Base-by-base conservation (phyloP, 148 eudicot species). In the Dianthus caryophyllus region DNA sequence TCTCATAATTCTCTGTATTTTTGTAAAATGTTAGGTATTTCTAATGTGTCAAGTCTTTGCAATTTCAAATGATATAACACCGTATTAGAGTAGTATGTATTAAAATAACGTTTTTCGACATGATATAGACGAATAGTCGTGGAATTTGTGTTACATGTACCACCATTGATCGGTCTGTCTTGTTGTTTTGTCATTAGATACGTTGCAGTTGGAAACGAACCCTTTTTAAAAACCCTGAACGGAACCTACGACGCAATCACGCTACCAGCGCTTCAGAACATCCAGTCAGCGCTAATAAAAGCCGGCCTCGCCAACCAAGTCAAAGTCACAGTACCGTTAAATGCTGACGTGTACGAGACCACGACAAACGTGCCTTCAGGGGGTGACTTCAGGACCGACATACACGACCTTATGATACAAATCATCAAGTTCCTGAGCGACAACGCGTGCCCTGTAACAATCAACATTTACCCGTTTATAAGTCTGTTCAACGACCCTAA, bases 151-250 rank as follows among this genome's bases (percentile, higher is more conserved):
- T n/a, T n/a, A n/a, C n/a, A n/a, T n/a, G 17, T 61, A 41, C 22
- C 4, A 25, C 3, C 38, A 38, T 25, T 26, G 6, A 27, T 47
- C 39, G 9, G 13, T 11, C 26, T 30, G 4, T 20, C 27, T 9
- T 64, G 5, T 39, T 50, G 15, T 46, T n/a, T 39, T 27, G 44
- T 31, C 24, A 30, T 14, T 71, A 90, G 93, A 75, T 85, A 90
- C 62, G 93, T 90, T 49, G 93, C 96, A 18, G 96, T 87, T 39
- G 96, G 96, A 30, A 90, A 90, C 55, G 96, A 90, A 69, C 96
- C 92, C 9, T 87, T 90, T 63, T 77, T 90, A 38, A 57, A 70
- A 9, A 66, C 88, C 18, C 78, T 72, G 58, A 90, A 90, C 29
- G 96, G 93, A 26, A 82, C 84, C 38, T 90, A 67, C 68, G 75